Base-by-base conservation (phyloP, 2,329 filamentous ascomycete genomes). In the Dactylellina parvicollis region DNA sequence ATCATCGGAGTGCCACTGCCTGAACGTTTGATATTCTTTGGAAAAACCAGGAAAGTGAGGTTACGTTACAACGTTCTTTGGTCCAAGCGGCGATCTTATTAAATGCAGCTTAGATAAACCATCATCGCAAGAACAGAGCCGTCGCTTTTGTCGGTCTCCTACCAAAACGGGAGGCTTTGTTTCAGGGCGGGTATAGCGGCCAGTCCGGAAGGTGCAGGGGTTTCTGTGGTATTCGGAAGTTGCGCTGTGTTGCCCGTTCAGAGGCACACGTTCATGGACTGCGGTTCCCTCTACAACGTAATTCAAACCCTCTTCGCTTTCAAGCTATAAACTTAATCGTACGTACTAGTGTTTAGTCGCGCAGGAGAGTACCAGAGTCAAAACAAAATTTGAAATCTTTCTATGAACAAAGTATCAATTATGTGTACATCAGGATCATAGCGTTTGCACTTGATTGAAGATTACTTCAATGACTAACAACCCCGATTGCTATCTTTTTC, bases 31-130 rank as follows among this genome's bases (percentile, higher is more conserved):
- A 50, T 54, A 12, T 54, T 18, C 30, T 7, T 40, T 14, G 7
- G 49, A 22, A 26, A 57, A 50, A 30, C 47, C 28, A 22, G 36
- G 28, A 32, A 46, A 32, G 9, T 49, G 46, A 65, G 46, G 69
- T 73, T 73, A 36, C 69, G 69, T 73, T 73, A 36, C 69, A 73
- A 66, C n/a, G 24, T 49, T 20, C 18, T 36, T 47, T 46, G 26
- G 30, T 38, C 47, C 44, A 38, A 4, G 16, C 34, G 59, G 28
- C 26, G 60, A 66, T 73, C 69, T 16, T 34, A 20, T 61, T n/a
- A 26, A 61, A 60, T 40, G 8, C 20, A 55, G 59, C 40, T 59
- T 59, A 36, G 34, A 47, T 22, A 47, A 38, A 36, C 24, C 47
- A 26, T 52, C 20, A 9, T 46, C 59, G 18, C 16, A n/a, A 47